Conservation (phyloP, 2,329 filamentous ascomycete genomes). For the Exophiala sp. region DNA sequence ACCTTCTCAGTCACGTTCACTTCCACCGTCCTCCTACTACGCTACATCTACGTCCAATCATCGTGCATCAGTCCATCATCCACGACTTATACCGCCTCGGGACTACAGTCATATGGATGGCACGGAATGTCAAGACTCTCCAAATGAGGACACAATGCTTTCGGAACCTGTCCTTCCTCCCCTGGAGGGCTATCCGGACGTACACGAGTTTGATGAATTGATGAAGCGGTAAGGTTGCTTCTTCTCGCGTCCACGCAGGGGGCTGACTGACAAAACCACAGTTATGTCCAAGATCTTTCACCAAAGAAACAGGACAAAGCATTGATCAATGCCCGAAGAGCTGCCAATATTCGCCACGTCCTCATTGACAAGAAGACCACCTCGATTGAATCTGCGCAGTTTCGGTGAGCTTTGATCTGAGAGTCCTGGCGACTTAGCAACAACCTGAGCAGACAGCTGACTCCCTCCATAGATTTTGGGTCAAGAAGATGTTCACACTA, state of each 20-base stretch:
- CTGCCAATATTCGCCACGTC: constrained; percentile 46
- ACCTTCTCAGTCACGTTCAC: constrained; percentile 32
- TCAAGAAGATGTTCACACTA: constrained; percentile 53
- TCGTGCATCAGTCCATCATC: constrained; percentile 35
- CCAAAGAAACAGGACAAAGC: constrained; percentile 53
- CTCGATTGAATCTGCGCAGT: constrained; percentile 49
- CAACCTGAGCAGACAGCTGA: constrained; percentile 3
- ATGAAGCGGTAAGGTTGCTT: constrained; percentile 39
- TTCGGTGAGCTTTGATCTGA: constrained; percentile 36
- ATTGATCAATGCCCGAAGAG: constrained; percentile 47
- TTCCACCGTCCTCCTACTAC: constrained; percentile 33
- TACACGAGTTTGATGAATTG: constrained; percentile 44
- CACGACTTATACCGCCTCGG: constrained; percentile 33
- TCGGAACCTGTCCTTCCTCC: constrained; percentile 44
- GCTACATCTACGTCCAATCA: constrained; percentile 28
- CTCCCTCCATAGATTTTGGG: constrained; percentile 44
- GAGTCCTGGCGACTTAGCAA: too few species aligned
- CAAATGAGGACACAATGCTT: constrained; percentile 41
- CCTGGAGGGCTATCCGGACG: constrained; percentile 44
- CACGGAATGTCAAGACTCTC: constrained; percentile 45
- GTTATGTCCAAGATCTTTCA: constrained; percentile 49
- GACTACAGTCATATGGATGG: constrained; percentile 37
- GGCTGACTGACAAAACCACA: constrained; percentile 22
- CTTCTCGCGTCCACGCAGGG: not conserved
- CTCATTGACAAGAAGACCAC: constrained; percentile 50